Percentiles rank a stretch among this genome's conserved stretches.
phyloP scores from a whole-genome alignment of 345 rosid species.

The Zanthoxylum bungeanum region DNA sequence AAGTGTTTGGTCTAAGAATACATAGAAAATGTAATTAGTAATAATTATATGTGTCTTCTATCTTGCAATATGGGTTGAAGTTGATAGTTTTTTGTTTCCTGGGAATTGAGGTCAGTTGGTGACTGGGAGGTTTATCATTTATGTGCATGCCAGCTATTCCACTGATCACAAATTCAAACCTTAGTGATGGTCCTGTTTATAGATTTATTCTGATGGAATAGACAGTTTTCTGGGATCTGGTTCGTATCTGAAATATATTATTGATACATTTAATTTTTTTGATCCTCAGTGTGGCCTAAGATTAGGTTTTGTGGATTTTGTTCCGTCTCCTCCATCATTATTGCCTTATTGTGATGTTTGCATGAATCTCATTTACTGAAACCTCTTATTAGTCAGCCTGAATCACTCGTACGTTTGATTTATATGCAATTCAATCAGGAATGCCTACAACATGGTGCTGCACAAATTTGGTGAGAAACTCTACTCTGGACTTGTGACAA shows the following conservation, averaged over 20 bases:
- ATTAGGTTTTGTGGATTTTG: background rate
- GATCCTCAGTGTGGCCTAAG: background rate
- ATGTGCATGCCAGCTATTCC: background rate
- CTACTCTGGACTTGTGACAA: slow-evolving; percentile 51
- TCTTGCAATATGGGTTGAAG: background rate
- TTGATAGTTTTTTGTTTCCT: background rate
- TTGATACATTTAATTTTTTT: background rate
- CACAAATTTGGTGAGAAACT: slow-evolving; percentile 72
- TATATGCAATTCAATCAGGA: slow-evolving; percentile 28
- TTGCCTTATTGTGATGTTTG: background rate
- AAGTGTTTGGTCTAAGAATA: background rate
- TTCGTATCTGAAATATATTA: background rate
- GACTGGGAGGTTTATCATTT: background rate
- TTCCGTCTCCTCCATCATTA: background rate
- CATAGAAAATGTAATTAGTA: background rate
- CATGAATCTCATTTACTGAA: background rate
- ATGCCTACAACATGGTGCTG: slow-evolving; percentile 76
- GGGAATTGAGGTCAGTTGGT: background rate
- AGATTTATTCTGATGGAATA: background rate
- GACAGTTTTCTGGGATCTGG: background rate
- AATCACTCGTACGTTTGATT: slow-evolving; percentile 5
- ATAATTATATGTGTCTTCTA: background rate
- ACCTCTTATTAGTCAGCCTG: background rate
- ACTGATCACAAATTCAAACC: background rate
- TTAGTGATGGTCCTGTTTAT: background rate